A percentile compares a stretch with the other conserved stretches of the same genome.
phyloP scores from a whole-genome alignment of 75 land plant species.

The Adiantum capillusveneris region DNA sequence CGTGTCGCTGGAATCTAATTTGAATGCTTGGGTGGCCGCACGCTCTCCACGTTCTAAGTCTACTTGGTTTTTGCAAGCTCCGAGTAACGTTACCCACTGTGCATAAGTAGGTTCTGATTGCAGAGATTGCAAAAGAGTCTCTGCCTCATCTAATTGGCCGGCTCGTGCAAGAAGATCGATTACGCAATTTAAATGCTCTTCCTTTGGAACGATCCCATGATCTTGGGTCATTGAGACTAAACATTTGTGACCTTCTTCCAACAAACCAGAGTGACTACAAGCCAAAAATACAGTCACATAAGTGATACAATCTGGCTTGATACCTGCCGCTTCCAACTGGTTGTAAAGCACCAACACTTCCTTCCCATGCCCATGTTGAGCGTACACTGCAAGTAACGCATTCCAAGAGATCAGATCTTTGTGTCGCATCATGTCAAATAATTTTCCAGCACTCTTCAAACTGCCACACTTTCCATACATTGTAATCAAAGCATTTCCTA shows the following conservation, averaged over 20 bases:
- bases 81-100: too few species aligned
- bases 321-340: conserved; percentile 15
- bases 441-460: conserved; percentile 11
- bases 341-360: conserved; percentile 19
- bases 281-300: conserved; percentile 27
- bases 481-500: conserved; percentile 30
- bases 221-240: conserved; percentile 16
- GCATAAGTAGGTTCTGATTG: too few species aligned
- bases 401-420: conserved; percentile 32
- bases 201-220: conserved; percentile 9
- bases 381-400: conserved; percentile 21
- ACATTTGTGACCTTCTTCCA: conserved; percentile 15
- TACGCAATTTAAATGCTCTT: conserved; percentile 35
- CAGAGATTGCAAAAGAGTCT: too few species aligned
- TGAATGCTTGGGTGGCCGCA: too few species aligned
- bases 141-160: conserved; percentile 21
- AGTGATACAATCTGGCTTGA: conserved; percentile 16
- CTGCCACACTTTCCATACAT: conserved; percentile 48
- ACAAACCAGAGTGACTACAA: conserved; percentile 31
- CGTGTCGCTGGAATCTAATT: too few species aligned
- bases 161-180: conserved; percentile 42
- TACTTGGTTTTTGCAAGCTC: too few species aligned
- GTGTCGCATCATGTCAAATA: conserved; percentile 23
- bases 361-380: conserved; percentile 21
- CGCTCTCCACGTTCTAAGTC: too few species aligned